A percentile compares a stretch with the other conserved stretches of the same genome.
These are phyloP conservation scores for Hypoxylon sp. DNA, from an alignment of 2,329 filamentous ascomycete genomes.

Conservation along the genomic window DNA sequence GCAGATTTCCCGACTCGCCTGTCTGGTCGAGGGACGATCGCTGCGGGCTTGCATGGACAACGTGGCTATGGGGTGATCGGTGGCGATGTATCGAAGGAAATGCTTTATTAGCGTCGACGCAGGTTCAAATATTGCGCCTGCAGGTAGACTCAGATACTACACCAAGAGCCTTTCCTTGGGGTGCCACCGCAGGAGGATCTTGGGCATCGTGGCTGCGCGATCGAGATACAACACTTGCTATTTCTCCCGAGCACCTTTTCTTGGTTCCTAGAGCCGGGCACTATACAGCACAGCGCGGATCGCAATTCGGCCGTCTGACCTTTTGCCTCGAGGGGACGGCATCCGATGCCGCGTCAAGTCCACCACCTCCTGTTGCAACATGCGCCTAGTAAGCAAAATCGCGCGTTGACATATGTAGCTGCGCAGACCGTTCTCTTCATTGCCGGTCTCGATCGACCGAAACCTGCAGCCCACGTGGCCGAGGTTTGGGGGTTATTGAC, in stretches of 20 bases:
- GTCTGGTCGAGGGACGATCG: slow-evolving; percentile 5
- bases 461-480: slow-evolving; percentile 33
- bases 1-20: slow-evolving; percentile 8
- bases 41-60: slow-evolving; percentile 25
- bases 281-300: slow-evolving; percentile 8
- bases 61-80: slow-evolving; percentile 16
- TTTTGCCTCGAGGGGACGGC: slow-evolving; percentile 8
- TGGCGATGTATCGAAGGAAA: background rate
- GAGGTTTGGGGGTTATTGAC: slow-evolving; percentile 27
- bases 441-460: slow-evolving; percentile 7
- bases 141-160: background rate
- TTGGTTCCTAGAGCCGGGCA: slow-evolving; percentile 6
- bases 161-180: background rate
- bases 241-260: background rate
- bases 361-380: slow-evolving; percentile 4
- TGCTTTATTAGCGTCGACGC: no score
- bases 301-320: slow-evolving; percentile 6
- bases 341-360: slow-evolving; percentile 24
- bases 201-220: slow-evolving; percentile 6
- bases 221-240: slow-evolving; percentile 9
- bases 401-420: slow-evolving; percentile 9
- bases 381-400: slow-evolving; percentile 30
- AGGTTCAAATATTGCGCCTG: slow-evolving; percentile 6
- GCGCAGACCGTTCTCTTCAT: slow-evolving; percentile 1
- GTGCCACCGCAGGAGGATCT: slow-evolving; percentile 33